Evolutionary conservation across 176 grass and related monocot genomes (phyloP), one percentile per base, ranked within the genome.

Genomic region (Hyparrhenia diplandra): DNA sequence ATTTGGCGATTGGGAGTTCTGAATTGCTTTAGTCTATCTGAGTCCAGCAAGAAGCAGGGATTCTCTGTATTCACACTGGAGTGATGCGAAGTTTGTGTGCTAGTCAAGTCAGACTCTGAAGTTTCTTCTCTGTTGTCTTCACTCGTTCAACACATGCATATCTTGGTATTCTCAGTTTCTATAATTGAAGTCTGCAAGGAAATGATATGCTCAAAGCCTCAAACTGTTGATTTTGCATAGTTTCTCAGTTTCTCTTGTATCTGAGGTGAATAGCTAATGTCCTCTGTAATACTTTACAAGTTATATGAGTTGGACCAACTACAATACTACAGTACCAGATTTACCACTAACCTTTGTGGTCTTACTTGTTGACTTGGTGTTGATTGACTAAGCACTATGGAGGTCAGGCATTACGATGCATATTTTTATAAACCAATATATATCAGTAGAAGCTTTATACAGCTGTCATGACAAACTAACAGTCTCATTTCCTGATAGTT

Each of bases 221-320:
- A 64, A 75, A 28, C 80, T 70, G 13, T 27, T 85, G 11, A 35
- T 65, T 32, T 80, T 20, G 11, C 37, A 34, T 64, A 30, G 32
- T 57, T 81, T 80, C 52, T 74, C 24, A 36, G 32, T 55, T 76
- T 80, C 64, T 74, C 6, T 64, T 84, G 67, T 76, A 73, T 76
- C 14, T n/a, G 49, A 80, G 14, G 14, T 5, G 31, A 54, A 32
- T 47, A 63, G 63, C 7, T 39, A 75, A 49, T 40, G 37, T 18
- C 5, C 2, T 81, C 57, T 6, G 31, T 78, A 83, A 78, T 0
- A 11, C 4, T 64, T 64, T 11, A 40, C 13, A 69, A 11, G 1
- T 36, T 67, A 24, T 24, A 35, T 1, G 4, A 70, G 70, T 70
- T 31, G 30, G 2, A 61, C 63, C 42, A 35, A 20, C n/a, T 69